Evolutionary conservation across 2,329 filamentous ascomycete genomes (phyloP), one percentile per base, ranked within the genome.

Genomic region (Talaromyces sp.): DNA sequence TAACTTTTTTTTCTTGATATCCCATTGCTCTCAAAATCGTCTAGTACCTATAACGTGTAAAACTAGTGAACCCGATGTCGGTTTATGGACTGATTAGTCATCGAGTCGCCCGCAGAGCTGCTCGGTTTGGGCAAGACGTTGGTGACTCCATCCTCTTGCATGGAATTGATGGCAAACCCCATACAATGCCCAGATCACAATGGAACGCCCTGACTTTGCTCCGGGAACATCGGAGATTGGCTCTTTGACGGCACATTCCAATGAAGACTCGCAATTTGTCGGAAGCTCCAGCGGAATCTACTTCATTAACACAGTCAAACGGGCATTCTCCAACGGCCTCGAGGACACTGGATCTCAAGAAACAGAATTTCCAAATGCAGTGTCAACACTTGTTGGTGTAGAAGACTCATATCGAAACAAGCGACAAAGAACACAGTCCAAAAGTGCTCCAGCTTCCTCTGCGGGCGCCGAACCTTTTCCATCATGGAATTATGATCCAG

Each of bases 291-390:
- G 75, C 36, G 80, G 80, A 3, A 77, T 82, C 40, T 82, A 77
- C 65, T 82, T 82, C 64, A 74, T 79, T 59, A 80, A 82, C 52
- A 82, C 80, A 1, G 80, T 82, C 50, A 77, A 77, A 37, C 73
- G 75, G 29, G 78, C 79, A n/a, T 82, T 82, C 61, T 74, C 75
- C 5, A 63, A 67, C 17, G 67, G 70, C 6, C 59, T 72, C 24
- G 65, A 65, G 40, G 45, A 57, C 8, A 52, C 55, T 3, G 51
- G 35, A 13, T 52, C 60, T 22, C 53, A 57, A 17, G 58, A 52
- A 5, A 55, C 54, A 11, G 60, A 60, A 2, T 70, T 71, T 10
- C 69, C 69, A 3, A 61, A 56, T 2, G 64, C 69, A 30, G 64
- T 69, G 47, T 62, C 69, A 20, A 68, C 64, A 1, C 58, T 71